These are phyloP conservation scores for Hemisphaericaspora lyxosophila DNA, from an alignment of 1,139 yeast genomes.

Conservation along the genomic window DNA sequence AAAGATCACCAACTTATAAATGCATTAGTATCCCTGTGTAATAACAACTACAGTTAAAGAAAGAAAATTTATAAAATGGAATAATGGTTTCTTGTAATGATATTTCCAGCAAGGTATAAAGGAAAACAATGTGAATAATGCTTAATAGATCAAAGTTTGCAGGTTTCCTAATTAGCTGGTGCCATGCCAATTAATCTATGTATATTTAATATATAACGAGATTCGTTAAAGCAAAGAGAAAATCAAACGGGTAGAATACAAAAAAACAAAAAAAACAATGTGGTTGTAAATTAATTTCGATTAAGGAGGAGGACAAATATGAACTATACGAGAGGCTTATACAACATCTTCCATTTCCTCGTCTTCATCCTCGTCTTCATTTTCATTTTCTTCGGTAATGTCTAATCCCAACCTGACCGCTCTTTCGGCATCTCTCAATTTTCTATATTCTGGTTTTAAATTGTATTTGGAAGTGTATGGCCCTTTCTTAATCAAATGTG, in stretches of 20 bases:
- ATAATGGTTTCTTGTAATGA: slow-evolving; percentile 5
- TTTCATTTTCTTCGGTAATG: slow-evolving; percentile 39
- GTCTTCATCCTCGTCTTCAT: slow-evolving; percentile 49
- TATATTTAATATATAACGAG: slow-evolving; percentile 11
- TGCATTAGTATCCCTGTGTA: not conserved
- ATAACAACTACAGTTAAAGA: not conserved
- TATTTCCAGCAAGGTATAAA: not conserved
- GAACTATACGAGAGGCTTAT: not conserved
- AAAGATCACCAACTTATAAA: slow-evolving; percentile 68
- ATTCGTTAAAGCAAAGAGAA: slow-evolving; percentile 4
- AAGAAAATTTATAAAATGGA: slow-evolving; percentile 2
- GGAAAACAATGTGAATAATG: not conserved
- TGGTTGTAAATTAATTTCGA: too few relatives aligned
- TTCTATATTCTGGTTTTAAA: slow-evolving; percentile 85
- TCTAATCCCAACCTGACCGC: slow-evolving; percentile 58
- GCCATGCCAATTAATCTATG: slow-evolving; percentile 7
- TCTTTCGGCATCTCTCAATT: slow-evolving; percentile 74
- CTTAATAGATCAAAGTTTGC: not conserved
- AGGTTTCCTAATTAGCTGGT: slow-evolving; percentile 3
- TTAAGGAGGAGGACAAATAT: not conserved
- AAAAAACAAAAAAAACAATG: not conserved
- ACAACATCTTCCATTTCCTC: slow-evolving; percentile 45
- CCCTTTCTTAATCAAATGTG: slow-evolving; percentile 87
- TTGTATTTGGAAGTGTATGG: slow-evolving; percentile 93
- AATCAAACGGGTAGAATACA: not conserved